Percentiles rank a stretch among this genome's conserved stretches.
These are phyloP conservation scores for Echeveria elegans DNA, from an alignment of 164 flowering plant genomes.

Conservation along the genomic window DNA sequence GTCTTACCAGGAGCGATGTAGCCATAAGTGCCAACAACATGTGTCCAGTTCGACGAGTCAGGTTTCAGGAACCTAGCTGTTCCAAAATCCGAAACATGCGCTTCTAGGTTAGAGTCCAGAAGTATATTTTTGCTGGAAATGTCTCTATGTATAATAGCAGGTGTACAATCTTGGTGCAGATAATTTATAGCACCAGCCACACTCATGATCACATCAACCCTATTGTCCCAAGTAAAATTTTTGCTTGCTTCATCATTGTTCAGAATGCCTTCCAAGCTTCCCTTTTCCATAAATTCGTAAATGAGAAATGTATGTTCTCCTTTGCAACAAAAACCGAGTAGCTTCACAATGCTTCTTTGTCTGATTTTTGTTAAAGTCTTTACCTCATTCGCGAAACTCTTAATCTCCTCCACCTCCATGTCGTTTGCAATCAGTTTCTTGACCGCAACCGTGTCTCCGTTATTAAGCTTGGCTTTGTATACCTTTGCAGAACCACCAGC, in stretches of 20 bases:
- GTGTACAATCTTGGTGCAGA: slow-evolving; percentile 13
- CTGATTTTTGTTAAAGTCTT: slow-evolving; percentile 9
- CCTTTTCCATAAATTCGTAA: slow-evolving; percentile 10
- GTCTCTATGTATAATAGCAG: slow-evolving; percentile 14
- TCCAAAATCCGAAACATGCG: slow-evolving; percentile 13
- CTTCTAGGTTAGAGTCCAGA: slow-evolving; percentile 7
- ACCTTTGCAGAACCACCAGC: slow-evolving; percentile 11
- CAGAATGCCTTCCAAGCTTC: slow-evolving; percentile 5
- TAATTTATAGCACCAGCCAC: slow-evolving; percentile 12
- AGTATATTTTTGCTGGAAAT: slow-evolving; percentile 14
- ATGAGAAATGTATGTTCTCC: slow-evolving; percentile 6
- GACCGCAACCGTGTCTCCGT: slow-evolving; percentile 10
- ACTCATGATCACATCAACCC: slow-evolving; percentile 10
- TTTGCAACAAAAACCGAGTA: slow-evolving; percentile 7
- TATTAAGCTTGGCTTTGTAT: slow-evolving; percentile 1
- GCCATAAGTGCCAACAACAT: slow-evolving; percentile 11
- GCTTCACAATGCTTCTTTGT: slow-evolving; percentile 11
- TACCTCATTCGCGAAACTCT: slow-evolving; percentile 4
- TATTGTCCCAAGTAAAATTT: slow-evolving; percentile 7
- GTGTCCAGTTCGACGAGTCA: slow-evolving; percentile 12
- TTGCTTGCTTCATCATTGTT: slow-evolving; percentile 3
- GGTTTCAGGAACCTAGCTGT: slow-evolving; percentile 10
- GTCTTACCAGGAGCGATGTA: slow-evolving; percentile 13
- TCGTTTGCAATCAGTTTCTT: not conserved
- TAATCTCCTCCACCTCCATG: not conserved